Evolutionary conservation across 805 yeast species (phyloP), one percentile per base, ranked within the genome.

Genomic region (Sugiyamaella chiloensis): DNA sequence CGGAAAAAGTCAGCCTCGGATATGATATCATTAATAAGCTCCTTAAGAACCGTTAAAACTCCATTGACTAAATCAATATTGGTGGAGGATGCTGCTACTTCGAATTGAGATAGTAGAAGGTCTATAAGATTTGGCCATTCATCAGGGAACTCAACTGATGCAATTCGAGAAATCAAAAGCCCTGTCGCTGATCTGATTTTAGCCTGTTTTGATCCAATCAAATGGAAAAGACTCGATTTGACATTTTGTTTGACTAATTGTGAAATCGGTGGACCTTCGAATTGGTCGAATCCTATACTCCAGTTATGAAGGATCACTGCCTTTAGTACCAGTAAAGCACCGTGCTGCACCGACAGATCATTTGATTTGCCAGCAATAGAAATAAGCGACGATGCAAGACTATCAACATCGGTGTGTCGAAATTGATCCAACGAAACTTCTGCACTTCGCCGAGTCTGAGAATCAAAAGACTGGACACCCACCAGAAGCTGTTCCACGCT

Each of bases 111-210:
- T 14, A 40, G 16, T 23, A 44, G 11, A 1, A 37, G 32, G 30
- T 54, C 52, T 11, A 62, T 39, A 40, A 90, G 68, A 19, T 72
- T 75, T 0, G 97, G 96, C 98, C 98, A 91, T 61, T 88, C 95
- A 60, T 93, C 98, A 0, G 99, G 99, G 60, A 79, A 91, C 60
- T 91, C 99, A 1, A 82, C 85, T 2, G 85, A 84, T 0, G 96
- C 88, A 12, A 91, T 86, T 58, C 86, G 95, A 4, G 85, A 85
- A 14, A 89, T 77, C 12, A 86, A 83, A 54, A 87, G 83, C 1
- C 90, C 80, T 1, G 85, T 78, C 43, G 85, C 75, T 24, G 74
- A 75, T 50, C 87, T 72, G 12, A 90, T 69, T 57, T 83, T 86
- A 7, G 84, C 70, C 52, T 76, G 75, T 1, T 71, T 66, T 2